phyloP scores from a whole-genome alignment of 768 basidiomycete species.

The Hericium rajendrae region DNA sequence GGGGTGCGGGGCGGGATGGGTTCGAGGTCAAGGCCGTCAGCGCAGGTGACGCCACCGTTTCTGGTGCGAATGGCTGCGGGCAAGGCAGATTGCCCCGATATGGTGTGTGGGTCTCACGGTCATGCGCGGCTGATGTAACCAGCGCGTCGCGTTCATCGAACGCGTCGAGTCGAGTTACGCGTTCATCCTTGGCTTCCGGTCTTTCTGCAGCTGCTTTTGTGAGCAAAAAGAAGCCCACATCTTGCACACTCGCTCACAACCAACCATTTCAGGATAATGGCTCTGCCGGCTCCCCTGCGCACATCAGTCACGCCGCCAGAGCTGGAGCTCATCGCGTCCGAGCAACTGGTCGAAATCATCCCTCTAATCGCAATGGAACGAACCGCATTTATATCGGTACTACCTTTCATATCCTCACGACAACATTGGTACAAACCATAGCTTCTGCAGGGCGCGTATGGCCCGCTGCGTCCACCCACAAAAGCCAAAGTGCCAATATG shows the following conservation, averaged over 20 bases:
- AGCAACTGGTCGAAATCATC: conserved; percentile 77
- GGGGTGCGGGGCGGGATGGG: background rate
- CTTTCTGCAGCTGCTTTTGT: no score
- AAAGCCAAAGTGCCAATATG: conserved; percentile 86
- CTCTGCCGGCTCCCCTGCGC: conserved; percentile 64
- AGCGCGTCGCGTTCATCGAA: no score
- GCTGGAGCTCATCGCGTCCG: conserved; percentile 80
- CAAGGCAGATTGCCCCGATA: background rate
- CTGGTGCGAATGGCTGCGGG: background rate
- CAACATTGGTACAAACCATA: background rate
- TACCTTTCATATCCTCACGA: conserved; percentile 2
- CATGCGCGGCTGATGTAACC: background rate
- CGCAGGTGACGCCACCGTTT: background rate
- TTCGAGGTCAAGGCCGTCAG: background rate
- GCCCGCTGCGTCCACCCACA: conserved; percentile 83
- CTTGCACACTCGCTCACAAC: background rate
- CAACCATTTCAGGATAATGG: conserved; percentile 36
- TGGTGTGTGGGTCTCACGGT: background rate
- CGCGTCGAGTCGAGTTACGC: no score
- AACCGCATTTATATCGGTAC: conserved; percentile 86
- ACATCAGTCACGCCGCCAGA: conserved; percentile 74
- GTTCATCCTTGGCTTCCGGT: no score
- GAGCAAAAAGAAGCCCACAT: no score
- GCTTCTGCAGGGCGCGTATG: conserved; percentile 68
- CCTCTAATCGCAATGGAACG: conserved; percentile 86